phyloP scores from a whole-genome alignment of 148 eudicot species.

The Cornus florida region DNA sequence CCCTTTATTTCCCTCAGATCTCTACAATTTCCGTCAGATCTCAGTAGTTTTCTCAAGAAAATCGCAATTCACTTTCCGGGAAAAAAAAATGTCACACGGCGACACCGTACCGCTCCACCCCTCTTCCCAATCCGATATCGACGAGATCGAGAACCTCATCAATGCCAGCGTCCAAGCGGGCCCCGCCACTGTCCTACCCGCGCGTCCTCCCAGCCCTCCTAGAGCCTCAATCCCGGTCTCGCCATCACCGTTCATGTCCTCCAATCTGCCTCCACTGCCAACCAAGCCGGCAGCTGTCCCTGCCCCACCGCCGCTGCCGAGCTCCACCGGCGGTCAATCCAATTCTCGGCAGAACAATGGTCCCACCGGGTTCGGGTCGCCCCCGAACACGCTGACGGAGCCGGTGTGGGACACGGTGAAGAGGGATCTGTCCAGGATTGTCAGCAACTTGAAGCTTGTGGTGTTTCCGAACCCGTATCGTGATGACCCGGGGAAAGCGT shows the following conservation, averaged over 20 bases:
- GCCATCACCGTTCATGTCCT: conserved; percentile 40
- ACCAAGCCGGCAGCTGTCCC: conserved; percentile 35
- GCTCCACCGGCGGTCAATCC: not conserved
- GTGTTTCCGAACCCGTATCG: conserved; percentile 90
- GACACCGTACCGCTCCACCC: conserved; percentile 62
- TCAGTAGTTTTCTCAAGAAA: not conserved
- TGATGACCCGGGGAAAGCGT: conserved; percentile 94
- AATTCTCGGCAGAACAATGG: conserved; percentile 14
- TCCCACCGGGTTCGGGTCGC: conserved; percentile 56
- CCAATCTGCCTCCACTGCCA: conserved; percentile 40
- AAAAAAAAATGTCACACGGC: conserved; percentile 28
- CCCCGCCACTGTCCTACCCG: conserved; percentile 62
- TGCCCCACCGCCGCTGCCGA: conserved; percentile 30
- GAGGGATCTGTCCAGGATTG: conserved; percentile 81
- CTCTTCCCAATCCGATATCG: conserved; percentile 88
- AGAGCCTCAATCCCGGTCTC: conserved; percentile 65
- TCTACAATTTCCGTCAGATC: not conserved
- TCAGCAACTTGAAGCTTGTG: conserved; percentile 89
- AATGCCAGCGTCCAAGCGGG: conserved; percentile 22
- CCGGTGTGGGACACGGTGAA: conserved; percentile 96
- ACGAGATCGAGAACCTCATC: conserved; percentile 93
- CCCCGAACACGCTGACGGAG: conserved; percentile 82
- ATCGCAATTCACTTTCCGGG: not conserved
- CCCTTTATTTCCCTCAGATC: not conserved
- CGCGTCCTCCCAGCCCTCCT: conserved; percentile 52